Evolutionary conservation across 2,329 filamentous ascomycete species (phyloP).

Genomic region (Cladosporium sp.): DNA sequence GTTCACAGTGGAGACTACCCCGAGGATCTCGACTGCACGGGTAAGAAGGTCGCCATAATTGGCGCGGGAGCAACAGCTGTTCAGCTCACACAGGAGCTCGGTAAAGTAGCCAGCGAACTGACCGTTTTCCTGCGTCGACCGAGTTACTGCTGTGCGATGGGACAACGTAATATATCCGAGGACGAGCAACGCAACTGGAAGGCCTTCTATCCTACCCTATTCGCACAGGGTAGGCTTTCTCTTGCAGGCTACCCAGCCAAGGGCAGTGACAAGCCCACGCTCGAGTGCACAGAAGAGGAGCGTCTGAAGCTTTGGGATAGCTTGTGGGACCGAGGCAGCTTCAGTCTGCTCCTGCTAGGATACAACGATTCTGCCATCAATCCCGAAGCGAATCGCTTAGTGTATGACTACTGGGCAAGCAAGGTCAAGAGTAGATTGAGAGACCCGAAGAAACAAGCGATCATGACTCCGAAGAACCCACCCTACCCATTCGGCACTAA

Average conservation of each 20-base stretch:
- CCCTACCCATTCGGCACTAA: constrained; percentile 44
- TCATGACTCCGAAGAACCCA: constrained; percentile 39
- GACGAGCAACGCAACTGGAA: constrained; percentile 50
- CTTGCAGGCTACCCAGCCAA: constrained; percentile 48
- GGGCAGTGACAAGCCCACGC: constrained; percentile 45
- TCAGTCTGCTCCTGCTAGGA: constrained; percentile 39
- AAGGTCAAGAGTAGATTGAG: constrained; percentile 39
- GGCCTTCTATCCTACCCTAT: constrained; percentile 44
- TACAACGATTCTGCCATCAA: constrained; percentile 37
- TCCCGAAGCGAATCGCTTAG: constrained; percentile 36
- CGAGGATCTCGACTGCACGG: constrained; percentile 28
- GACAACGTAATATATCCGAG: constrained; percentile 43
- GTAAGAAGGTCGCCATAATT: constrained; percentile 39
- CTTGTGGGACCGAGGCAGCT: constrained; percentile 34
- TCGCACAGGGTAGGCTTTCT: constrained; percentile 28
- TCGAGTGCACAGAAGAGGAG: constrained; percentile 28
- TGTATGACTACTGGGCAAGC: constrained; percentile 44
- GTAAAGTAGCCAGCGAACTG: constrained; percentile 34
- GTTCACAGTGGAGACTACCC: constrained; percentile 41
- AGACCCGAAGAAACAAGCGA: constrained; percentile 41
- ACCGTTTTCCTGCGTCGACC: constrained; percentile 63
- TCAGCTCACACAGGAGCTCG: constrained; percentile 34
- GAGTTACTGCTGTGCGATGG: constrained; percentile 61
- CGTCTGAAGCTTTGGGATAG: constrained; percentile 40
- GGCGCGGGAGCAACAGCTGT: constrained; percentile 42